Conservation (phyloP, 2,329 filamentous ascomycete species). For the Colletotrichum sp. region DNA sequence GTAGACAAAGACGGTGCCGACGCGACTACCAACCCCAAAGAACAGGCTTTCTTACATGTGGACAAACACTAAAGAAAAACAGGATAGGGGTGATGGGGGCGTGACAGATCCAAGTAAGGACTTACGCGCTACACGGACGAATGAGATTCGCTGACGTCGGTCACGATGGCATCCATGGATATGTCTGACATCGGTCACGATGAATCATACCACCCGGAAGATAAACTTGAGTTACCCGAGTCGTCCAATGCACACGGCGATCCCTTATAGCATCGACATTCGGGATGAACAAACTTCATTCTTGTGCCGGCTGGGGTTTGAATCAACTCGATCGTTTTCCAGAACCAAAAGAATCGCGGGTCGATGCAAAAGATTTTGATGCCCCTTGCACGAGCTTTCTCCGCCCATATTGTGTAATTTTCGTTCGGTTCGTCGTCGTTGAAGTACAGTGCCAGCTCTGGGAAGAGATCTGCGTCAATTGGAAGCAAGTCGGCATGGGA, state of each 20-base stretch:
- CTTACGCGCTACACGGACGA: background rate
- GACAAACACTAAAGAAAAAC: background rate
- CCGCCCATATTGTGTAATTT: background rate
- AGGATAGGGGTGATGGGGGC: background rate
- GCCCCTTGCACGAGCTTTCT: background rate
- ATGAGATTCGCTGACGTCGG: background rate
- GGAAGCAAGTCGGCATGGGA: background rate
- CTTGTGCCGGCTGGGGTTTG: background rate
- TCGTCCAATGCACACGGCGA: background rate
- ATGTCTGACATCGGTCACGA: background rate
- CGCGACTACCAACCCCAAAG: background rate
- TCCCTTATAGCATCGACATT: background rate
- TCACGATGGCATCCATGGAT: background rate
- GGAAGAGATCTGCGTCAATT: background rate
- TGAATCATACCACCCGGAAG: background rate
- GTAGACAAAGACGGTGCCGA: background rate
- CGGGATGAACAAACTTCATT: background rate
- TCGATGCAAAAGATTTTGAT: background rate
- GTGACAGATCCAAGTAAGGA: background rate
- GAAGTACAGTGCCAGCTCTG: background rate
- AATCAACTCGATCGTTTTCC: background rate
- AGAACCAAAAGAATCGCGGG: background rate
- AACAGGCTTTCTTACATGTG: background rate
- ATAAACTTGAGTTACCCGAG: background rate
- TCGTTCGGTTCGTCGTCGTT: background rate